Base-by-base conservation (phyloP, 1,284 basidiomycete genomes). In the Heliocybe sulcata region DNA sequence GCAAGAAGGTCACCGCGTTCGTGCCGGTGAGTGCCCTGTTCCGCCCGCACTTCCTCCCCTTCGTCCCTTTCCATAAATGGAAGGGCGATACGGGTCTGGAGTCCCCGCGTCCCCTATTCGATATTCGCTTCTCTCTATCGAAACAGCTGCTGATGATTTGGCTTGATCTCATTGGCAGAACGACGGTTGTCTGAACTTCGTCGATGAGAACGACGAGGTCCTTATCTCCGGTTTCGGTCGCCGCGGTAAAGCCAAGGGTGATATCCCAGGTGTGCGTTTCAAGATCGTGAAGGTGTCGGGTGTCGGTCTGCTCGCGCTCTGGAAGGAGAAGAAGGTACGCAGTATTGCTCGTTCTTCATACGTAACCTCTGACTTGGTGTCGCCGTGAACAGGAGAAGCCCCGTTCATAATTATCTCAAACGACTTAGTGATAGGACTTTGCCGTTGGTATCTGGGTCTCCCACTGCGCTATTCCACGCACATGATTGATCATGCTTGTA, bases 201-300 rank as follows among this genome's bases (percentile, higher is more conserved):
- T 92, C 69, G 95, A 98, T 69, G 96, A 98, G 85, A 98, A 98
- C 83, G 96, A 98, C 77, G 95, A 98, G 77, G 95, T 99, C 61
- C 90, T 98, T 69, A 98, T 99, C 76, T 97, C 94, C 62, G 97
- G 97, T 78, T 99, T 99, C 85, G 97, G 97, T 88, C 93, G 96
- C 73, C 87, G 94, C 68, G 97, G 97, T 66, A 99, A 99, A 82
- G 97, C 94, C 61, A 95, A 95, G 83, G 94, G 94, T 87, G 93
- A 96, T 88, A 92, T 92, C 75, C 90, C 90, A 26, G 89, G 90
- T 82, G 93, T 99, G 63, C 93, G 97, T 64, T 99, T 98, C 92
- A 99, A 99, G 81, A 88, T 98, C 66, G 97, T 99, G 69, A 99
- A 99, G 82, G 96, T 98, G 53, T 97, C 97, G 55, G 97, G 97